These are phyloP conservation scores for Pseudopithomyces maydicus DNA, from an alignment of 2,329 filamentous ascomycete species.

Conservation along the genomic window DNA sequence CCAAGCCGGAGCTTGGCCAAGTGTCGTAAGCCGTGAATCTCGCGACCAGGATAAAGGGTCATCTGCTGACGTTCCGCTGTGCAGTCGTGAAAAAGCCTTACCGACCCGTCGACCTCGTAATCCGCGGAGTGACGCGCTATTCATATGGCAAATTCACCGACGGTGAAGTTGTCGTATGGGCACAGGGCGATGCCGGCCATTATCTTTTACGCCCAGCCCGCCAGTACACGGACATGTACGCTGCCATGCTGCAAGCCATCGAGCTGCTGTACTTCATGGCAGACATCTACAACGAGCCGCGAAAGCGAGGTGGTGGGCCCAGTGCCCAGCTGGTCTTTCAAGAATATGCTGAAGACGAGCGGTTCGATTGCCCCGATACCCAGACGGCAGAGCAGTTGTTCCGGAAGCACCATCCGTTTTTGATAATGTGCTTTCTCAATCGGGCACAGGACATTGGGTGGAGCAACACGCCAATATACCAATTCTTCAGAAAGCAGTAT, in stretches of 20 bases:
- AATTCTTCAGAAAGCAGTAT: slow-evolving; percentile 46
- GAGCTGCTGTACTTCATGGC: slow-evolving; percentile 67
- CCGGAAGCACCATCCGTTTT: slow-evolving; percentile 47
- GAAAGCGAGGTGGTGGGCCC: slow-evolving; percentile 45
- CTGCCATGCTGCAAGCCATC: slow-evolving; percentile 67
- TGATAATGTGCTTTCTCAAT: slow-evolving; percentile 52
- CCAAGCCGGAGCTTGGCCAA: slow-evolving; percentile 31
- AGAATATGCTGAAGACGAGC: slow-evolving; percentile 45
- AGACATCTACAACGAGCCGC: slow-evolving; percentile 58
- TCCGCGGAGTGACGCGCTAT: slow-evolving; percentile 56
- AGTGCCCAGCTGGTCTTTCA: slow-evolving; percentile 47
- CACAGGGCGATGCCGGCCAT: slow-evolving; percentile 68
- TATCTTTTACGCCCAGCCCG: slow-evolving; percentile 67
- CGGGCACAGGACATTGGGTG: slow-evolving; percentile 52
- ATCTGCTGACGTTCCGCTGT: slow-evolving; percentile 13
- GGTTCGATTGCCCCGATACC: slow-evolving; percentile 30
- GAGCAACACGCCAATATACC: slow-evolving; percentile 50
- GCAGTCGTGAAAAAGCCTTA: slow-evolving; percentile 42
- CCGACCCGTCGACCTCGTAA: slow-evolving; percentile 54
- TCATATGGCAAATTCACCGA: slow-evolving; percentile 60
- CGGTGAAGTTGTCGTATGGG: slow-evolving; percentile 67
- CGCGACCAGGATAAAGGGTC: background rate
- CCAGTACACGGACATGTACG: slow-evolving; percentile 61
- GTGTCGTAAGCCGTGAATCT: slow-evolving; percentile 27
- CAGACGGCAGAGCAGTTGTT: slow-evolving; percentile 35